These are phyloP conservation scores for Cercospora nicotianae DNA, from an alignment of 2,329 filamentous ascomycete species.

Conservation along the genomic window DNA sequence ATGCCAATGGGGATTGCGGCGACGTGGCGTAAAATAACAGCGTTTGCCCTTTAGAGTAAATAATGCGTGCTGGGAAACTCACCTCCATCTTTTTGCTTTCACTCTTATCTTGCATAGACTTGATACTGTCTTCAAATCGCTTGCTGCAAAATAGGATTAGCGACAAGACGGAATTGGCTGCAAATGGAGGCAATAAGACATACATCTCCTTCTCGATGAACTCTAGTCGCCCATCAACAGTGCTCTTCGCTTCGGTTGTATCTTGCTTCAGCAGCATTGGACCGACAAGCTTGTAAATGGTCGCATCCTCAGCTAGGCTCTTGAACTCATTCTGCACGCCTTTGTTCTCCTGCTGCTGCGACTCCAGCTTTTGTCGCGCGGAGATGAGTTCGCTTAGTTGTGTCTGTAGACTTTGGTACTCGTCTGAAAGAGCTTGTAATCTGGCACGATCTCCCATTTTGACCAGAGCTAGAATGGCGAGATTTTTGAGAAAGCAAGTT, in stretches of 20 bases:
- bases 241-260: slow-evolving; percentile 82
- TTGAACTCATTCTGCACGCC: slow-evolving; percentile 88
- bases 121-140: slow-evolving; percentile 66
- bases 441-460: slow-evolving; percentile 61
- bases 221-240: slow-evolving; percentile 84
- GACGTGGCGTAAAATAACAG: neutral
- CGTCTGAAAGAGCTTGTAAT: slow-evolving; percentile 79
- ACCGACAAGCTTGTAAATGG: slow-evolving; percentile 93
- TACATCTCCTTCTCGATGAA: slow-evolving; percentile 95
- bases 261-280: slow-evolving; percentile 95
- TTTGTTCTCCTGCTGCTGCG: slow-evolving; percentile 89
- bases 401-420: slow-evolving; percentile 87
- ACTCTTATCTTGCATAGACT: slow-evolving; percentile 62
- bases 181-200: slow-evolving; percentile 37
- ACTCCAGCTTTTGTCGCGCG: slow-evolving; percentile 86
- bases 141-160: slow-evolving; percentile 48
- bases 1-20: neutral
- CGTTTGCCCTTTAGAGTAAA: neutral
- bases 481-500: neutral
- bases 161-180: neutral
- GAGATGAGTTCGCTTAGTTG: slow-evolving; percentile 76
- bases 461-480: neutral
- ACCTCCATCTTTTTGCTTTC: slow-evolving; percentile 67
- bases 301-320: slow-evolving; percentile 73
- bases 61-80: slow-evolving; percentile 26